Evolutionary conservation across 441 rosid species (phyloP).

Genomic region (California macrophylla): DNA sequence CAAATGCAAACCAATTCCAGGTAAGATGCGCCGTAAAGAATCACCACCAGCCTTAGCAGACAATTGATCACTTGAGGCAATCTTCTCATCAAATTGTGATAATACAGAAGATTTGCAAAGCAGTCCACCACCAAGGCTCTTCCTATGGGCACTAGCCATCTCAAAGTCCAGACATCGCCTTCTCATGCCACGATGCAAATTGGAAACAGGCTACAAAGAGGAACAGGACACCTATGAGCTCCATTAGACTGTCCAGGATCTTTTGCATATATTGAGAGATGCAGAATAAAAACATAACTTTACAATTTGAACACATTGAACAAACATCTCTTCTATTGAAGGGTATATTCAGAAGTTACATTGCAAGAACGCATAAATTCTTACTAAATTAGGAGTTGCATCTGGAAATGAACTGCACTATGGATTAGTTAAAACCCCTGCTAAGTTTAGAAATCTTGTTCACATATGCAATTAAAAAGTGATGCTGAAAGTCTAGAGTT

Average conservation of each 20-base stretch:
- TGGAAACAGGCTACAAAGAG: conserved; percentile 41
- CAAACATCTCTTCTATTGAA: not conserved
- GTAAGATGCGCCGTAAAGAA: conserved; percentile 46
- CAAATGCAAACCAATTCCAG: conserved; percentile 90
- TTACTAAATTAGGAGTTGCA: not conserved
- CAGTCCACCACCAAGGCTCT: conserved; percentile 30
- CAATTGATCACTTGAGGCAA: conserved; percentile 26
- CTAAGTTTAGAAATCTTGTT: not conserved
- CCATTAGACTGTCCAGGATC: conserved; percentile 9
- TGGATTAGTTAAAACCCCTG: not conserved
- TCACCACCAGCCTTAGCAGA: conserved; percentile 35
- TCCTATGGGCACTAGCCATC: conserved; percentile 47
- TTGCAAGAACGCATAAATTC: not conserved
- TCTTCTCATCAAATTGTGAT: conserved; percentile 24
- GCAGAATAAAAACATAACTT: not conserved
- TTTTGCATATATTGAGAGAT: not conserved
- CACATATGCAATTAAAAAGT: not conserved
- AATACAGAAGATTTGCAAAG: conserved; percentile 24
- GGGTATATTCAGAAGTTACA: not conserved
- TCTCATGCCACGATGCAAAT: conserved; percentile 70
- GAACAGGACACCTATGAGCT: conserved; percentile 15
- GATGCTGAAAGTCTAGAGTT: not conserved
- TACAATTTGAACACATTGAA: not conserved
- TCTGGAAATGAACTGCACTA: not conserved
- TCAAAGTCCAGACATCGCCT: conserved; percentile 95